These are phyloP conservation scores for Linum trigynum DNA, from an alignment of 345 rosid species.

Conservation along the genomic window DNA sequence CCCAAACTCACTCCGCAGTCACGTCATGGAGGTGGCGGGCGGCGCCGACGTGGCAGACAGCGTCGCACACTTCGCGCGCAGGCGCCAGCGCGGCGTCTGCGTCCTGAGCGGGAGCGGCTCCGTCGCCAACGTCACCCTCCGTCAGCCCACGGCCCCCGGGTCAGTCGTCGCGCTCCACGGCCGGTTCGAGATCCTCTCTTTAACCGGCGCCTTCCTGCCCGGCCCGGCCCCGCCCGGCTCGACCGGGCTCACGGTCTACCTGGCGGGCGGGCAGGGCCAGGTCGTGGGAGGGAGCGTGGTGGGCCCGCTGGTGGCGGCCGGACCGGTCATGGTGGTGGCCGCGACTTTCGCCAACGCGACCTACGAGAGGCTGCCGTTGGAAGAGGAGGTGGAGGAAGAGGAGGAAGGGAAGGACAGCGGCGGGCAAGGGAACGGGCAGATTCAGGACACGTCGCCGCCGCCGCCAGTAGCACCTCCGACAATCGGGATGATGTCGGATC, in stretches of 20 bases:
- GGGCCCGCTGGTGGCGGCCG: slow-evolving; percentile 59
- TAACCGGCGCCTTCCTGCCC: slow-evolving; percentile 71
- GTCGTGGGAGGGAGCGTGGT: slow-evolving; percentile 76
- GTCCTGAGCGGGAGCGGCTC: slow-evolving; percentile 73
- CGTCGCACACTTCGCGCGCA: slow-evolving; percentile 61
- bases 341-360: slow-evolving; percentile 84
- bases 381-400: slow-evolving; percentile 51
- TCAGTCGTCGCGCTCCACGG: slow-evolving; percentile 68
- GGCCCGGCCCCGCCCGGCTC: slow-evolving; percentile 89
- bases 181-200: slow-evolving; percentile 64
- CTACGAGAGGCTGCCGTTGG: slow-evolving; percentile 67
- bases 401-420: slow-evolving; percentile 3
- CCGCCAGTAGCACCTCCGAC: slow-evolving; percentile 40
- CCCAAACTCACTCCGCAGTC: slow-evolving; percentile 82
- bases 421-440: slow-evolving; percentile 26
- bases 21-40: slow-evolving; percentile 59
- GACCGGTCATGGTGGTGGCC: slow-evolving; percentile 74
- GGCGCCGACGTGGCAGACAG: slow-evolving; percentile 73
- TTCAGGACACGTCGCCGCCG: slow-evolving; percentile 43
- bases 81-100: slow-evolving; percentile 73
- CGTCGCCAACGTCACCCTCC: slow-evolving; percentile 71
- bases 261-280: slow-evolving; percentile 73
- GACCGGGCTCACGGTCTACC: slow-evolving; percentile 66
- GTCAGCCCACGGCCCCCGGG: slow-evolving; percentile 71
- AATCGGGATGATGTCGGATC: not conserved